A percentile compares a stretch with the other conserved stretches of the same genome.
Evolutionary conservation across 1,284 basidiomycete species (phyloP).

Genomic region (Testicularia cyperi): DNA sequence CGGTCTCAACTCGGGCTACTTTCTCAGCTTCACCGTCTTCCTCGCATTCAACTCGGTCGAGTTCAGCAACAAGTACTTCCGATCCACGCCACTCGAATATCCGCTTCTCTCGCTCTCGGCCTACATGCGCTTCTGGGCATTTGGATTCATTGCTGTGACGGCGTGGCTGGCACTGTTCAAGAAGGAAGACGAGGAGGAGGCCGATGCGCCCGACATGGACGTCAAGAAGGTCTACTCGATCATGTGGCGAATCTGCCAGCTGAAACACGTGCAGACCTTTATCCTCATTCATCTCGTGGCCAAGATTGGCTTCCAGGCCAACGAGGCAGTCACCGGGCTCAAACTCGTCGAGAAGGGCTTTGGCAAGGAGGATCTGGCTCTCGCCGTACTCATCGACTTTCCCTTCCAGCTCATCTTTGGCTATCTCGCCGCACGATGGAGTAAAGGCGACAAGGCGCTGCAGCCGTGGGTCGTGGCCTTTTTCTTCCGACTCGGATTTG

Average conservation of each 20-base stretch:
- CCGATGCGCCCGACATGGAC: constrained; percentile 74
- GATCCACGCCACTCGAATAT: constrained; percentile 67
- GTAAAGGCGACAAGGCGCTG: constrained; percentile 60
- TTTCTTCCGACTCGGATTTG: constrained; percentile 79
- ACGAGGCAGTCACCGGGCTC: constrained; percentile 86
- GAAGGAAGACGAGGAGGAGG: constrained; percentile 69
- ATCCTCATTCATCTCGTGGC: constrained; percentile 84
- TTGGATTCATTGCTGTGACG: constrained; percentile 79
- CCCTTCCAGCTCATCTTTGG: constrained; percentile 95
- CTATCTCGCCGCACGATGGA: constrained; percentile 92
- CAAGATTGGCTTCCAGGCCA: constrained; percentile 93
- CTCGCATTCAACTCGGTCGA: constrained; percentile 92
- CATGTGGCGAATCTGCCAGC: constrained; percentile 89
- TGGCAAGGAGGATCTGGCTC: constrained; percentile 88
- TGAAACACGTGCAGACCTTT: constrained; percentile 88
- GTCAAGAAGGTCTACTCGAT: constrained; percentile 86
- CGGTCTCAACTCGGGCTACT: constrained; percentile 92
- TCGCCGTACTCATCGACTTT: constrained; percentile 94
- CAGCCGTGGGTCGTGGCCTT: constrained; percentile 81
- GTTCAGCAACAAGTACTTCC: constrained; percentile 79
- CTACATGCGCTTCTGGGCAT: constrained; percentile 84
- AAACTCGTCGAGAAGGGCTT: constrained; percentile 98
- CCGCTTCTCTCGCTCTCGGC: constrained; percentile 77
- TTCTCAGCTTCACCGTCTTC: constrained; percentile 95
- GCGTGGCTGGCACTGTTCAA: constrained; percentile 85